Evolutionary conservation across 2,329 filamentous ascomycete genomes (phyloP).

Genomic region (Zasmidium citrigriseum): DNA sequence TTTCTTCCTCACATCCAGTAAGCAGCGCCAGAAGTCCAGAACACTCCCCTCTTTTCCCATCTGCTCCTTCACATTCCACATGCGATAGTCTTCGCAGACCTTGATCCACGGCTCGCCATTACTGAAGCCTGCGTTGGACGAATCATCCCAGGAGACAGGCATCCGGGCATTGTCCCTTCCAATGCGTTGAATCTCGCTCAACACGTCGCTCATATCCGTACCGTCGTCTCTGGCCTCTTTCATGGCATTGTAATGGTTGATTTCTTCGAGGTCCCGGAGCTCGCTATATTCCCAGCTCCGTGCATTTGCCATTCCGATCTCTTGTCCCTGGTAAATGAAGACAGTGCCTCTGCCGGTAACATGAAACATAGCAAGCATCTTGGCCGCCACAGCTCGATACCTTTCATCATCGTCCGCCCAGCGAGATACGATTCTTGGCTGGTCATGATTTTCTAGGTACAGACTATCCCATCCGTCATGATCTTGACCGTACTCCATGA

Average conservation of each 20-base stretch:
- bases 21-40: conserved; percentile 57
- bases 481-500: conserved; percentile 68
- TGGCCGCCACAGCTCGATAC: conserved; percentile 52
- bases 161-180: conserved; percentile 53
- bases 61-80: conserved; percentile 48
- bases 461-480: conserved; percentile 65
- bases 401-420: conserved; percentile 53
- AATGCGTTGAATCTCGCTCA: neutral
- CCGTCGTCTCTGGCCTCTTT: conserved; percentile 39
- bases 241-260: conserved; percentile 51
- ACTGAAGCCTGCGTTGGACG: neutral
- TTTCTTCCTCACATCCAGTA: conserved; percentile 57
- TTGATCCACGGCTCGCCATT: neutral
- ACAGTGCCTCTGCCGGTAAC: conserved; percentile 44
- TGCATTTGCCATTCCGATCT: conserved; percentile 59
- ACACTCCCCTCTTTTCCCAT: conserved; percentile 14
- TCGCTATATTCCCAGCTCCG: conserved; percentile 29
- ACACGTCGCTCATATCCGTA: neutral
- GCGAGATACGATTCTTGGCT: conserved; percentile 59
- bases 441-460: conserved; percentile 67
- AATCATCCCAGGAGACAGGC: conserved; percentile 65
- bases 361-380: conserved; percentile 49
- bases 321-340: conserved; percentile 67
- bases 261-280: conserved; percentile 50
- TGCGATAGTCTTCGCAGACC: neutral